Conservation (phyloP, 2,329 filamentous ascomycete genomes). For the Botrytis hyacinthi region DNA sequence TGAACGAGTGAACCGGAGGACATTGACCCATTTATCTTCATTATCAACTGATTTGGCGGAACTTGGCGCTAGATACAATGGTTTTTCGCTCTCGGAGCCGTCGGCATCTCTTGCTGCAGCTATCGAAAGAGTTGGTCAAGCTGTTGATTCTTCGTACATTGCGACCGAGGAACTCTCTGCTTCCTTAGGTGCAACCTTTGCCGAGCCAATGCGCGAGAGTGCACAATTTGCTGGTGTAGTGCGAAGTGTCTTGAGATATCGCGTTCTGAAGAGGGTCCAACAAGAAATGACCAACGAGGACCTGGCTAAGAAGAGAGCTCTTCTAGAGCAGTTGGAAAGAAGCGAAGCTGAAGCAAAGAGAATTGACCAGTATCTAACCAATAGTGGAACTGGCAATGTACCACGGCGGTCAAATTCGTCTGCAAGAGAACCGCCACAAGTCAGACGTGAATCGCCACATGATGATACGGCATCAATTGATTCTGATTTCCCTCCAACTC, state of each 20-base stretch:
- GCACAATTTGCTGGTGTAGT: conserved; percentile 97
- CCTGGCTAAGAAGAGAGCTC: conserved; percentile 76
- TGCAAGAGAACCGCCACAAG: conserved; percentile 52
- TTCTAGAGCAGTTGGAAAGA: conserved; percentile 85
- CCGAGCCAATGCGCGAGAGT: conserved; percentile 96
- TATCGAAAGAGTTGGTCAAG: conserved; percentile 92
- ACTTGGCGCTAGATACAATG: conserved; percentile 92
- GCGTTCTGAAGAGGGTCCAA: conserved; percentile 90
- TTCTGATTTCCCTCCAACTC: conserved; percentile 90
- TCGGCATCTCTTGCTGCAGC: conserved; percentile 84
- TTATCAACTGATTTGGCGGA: conserved; percentile 87
- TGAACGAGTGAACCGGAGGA: conserved; percentile 92
- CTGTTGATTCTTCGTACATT: conserved; percentile 93
- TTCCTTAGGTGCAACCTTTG: conserved; percentile 87
- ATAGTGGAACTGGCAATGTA: conserved; percentile 59
- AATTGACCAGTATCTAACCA: conserved; percentile 87
- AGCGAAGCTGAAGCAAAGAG: conserved; percentile 91
- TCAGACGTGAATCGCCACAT: conserved; percentile 51
- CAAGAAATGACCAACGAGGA: conserved; percentile 97
- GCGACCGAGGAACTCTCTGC: conserved; percentile 88
- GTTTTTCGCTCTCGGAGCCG: conserved; percentile 91
- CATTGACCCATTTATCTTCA: conserved; percentile 78
- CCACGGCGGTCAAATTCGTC: conserved; percentile 65
- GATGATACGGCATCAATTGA: conserved; percentile 90
- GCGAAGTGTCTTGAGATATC: conserved; percentile 80